Evolutionary conservation across 805 yeast genomes (phyloP), one percentile per base, ranked within the genome.

Genomic region (Metschnikowia borealis): DNA sequence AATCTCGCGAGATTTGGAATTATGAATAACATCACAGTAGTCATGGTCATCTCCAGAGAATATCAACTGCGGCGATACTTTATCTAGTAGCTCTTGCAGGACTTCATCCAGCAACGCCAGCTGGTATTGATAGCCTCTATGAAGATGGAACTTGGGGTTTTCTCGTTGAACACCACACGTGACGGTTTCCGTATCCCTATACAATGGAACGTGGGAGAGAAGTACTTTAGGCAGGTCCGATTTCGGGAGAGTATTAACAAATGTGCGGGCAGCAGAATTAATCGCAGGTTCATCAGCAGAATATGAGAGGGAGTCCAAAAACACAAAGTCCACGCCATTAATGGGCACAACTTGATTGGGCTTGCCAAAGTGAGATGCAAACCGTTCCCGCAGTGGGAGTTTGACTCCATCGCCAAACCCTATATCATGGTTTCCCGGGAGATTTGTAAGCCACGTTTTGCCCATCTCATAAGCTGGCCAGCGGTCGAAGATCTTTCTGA

Each of bases 21-120:
- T 49, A 38, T 57, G 62, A 14, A 20, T 17, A 13, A 59, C 49
- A 40, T 59, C 64, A 44, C 62, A 60, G 46, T 54, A 60, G 48
- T 60, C 64, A 49, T 60, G 68, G 57, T 64, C 67, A 46, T 64
- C 68, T 14, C 67, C 68, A 2, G 66, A 50, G 47, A 62, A 64
- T 29, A 64, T 45, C 44, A 62, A 46, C 14, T 53, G 51, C 4
- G 68, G 68, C 33, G 51, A 38, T n/a, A 64, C 38, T 23, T 37
- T 42, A 26, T 43, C 18, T 37, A 62, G 45, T n/a, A 64, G 54
- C 20, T 52, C 46, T 13, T 38, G 47, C 44, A 63, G 57, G 15
- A 61, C 45, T 13, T 43, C 54, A 11, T 56, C 54, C 21, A 53
- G 51, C 6, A 64, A 34, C 6, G 59, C 60, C 58, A 59, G 62